Conservation (phyloP, 1,139 yeast genomes). For the Pichia sp. region DNA sequence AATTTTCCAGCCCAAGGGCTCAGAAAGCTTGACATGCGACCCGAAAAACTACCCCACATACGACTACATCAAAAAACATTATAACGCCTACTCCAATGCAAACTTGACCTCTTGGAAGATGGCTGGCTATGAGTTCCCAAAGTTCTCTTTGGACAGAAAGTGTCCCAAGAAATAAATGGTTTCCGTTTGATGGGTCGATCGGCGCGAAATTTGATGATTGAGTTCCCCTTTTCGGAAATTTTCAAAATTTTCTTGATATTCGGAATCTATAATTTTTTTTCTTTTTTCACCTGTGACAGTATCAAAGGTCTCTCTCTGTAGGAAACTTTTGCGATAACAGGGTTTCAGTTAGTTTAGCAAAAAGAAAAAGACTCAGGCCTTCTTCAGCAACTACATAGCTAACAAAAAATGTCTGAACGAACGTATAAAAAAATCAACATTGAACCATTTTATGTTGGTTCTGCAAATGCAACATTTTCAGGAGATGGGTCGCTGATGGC, state of each 20-base stretch:
- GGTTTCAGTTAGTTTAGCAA: neutral
- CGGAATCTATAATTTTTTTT: slow-evolving; percentile 1
- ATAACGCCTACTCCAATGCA: slow-evolving; percentile 42
- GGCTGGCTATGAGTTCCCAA: slow-evolving; percentile 36
- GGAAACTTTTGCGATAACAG: neutral
- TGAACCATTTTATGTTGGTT: slow-evolving; percentile 82
- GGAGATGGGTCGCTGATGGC: slow-evolving; percentile 66
- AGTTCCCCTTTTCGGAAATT: neutral
- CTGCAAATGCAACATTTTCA: slow-evolving; percentile 68
- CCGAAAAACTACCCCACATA: slow-evolving; percentile 52
- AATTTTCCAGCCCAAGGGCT: slow-evolving; percentile 50
- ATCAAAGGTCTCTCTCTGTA: neutral
- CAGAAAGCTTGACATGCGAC: slow-evolving; percentile 47
- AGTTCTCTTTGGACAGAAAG: slow-evolving; percentile 17
- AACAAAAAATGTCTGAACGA: slow-evolving; percentile 21
- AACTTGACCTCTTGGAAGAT: slow-evolving; percentile 42
- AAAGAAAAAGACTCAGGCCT: neutral
- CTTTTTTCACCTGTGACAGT: neutral
- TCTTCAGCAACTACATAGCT: too few relatives aligned
- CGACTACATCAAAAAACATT: slow-evolving; percentile 49
- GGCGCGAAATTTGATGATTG: neutral
- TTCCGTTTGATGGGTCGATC: neutral
- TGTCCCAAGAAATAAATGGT: neutral
- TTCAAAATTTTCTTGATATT: neutral
- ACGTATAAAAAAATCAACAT: slow-evolving; percentile 41